These are phyloP conservation scores for Globisporangium mamillatum DNA, from an alignment of 352 stramenopile genomes.

Conservation along the genomic window DNA sequence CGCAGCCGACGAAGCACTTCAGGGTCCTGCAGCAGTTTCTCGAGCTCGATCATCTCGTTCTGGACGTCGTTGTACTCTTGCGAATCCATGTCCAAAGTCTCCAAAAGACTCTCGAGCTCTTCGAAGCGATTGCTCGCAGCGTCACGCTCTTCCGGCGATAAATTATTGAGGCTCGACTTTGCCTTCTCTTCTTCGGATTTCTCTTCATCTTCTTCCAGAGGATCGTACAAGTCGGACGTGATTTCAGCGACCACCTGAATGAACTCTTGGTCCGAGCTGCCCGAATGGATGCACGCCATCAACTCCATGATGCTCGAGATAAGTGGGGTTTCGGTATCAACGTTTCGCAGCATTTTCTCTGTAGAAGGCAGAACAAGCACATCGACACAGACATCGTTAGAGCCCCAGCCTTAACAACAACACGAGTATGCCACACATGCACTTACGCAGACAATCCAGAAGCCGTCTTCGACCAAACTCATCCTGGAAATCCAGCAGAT, in stretches of 20 bases:
- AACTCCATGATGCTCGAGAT: constrained; percentile 72
- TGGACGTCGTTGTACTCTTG: constrained; percentile 59
- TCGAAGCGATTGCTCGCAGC: constrained; percentile 57
- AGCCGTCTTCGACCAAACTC: constrained; percentile 73
- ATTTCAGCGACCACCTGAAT: constrained; percentile 77
- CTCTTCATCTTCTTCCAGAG: constrained; percentile 40
- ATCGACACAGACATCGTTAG: constrained; percentile 3
- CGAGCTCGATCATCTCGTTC: constrained; percentile 61
- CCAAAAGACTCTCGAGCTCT: constrained; percentile 54
- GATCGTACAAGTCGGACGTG: constrained; percentile 74
- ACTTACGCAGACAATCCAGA: constrained; percentile 62
- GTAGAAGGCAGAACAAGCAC: constrained; percentile 7
- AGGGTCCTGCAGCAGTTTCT: constrained; percentile 68
- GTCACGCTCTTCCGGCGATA: constrained; percentile 55
- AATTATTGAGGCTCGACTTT: constrained; percentile 23
- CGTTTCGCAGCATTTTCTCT: constrained; percentile 60
- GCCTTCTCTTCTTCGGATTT: constrained; percentile 21
- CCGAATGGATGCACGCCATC: constrained; percentile 69
- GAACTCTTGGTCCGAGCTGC: constrained; percentile 74
- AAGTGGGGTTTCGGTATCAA: constrained; percentile 53
- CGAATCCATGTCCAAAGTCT: constrained; percentile 56
- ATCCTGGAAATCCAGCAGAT: constrained; percentile 74
- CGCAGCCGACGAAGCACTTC: constrained; percentile 65
- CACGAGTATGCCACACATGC: neutral
- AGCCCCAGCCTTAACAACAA: neutral